A percentile compares a stretch with the other conserved stretches of the same genome.
These are phyloP conservation scores for Eucalyptus polybractea DNA, from an alignment of 345 rosid genomes.

Conservation along the genomic window DNA sequence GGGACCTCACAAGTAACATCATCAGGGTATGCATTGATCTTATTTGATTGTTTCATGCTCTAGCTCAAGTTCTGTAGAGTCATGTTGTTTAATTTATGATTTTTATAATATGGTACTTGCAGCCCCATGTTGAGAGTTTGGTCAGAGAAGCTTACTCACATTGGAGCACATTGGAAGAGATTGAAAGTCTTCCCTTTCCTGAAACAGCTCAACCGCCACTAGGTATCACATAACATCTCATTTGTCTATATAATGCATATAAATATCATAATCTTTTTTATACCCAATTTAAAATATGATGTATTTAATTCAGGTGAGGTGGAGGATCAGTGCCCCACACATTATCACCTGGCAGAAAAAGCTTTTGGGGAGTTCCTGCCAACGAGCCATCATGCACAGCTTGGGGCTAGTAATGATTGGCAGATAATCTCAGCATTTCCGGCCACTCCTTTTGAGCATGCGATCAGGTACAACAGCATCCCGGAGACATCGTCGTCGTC, in stretches of 20 bases:
- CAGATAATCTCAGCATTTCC: not conserved
- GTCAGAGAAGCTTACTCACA: conserved; percentile 44
- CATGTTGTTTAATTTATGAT: not conserved
- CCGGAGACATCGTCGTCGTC: conserved; percentile 21
- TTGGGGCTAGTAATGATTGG: conserved; percentile 3
- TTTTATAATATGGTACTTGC: not conserved
- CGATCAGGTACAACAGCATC: conserved; percentile 2
- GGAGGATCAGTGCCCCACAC: conserved; percentile 19
- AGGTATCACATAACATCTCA: conserved; percentile 12
- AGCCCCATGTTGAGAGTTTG: conserved; percentile 33
- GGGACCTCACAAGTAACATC: conserved; percentile 4
- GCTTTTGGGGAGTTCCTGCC: not conserved
- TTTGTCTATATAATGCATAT: not conserved
- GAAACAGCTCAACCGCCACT: conserved; percentile 36
- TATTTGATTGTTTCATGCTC: not conserved
- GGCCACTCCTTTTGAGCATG: not conserved
- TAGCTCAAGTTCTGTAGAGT: not conserved
- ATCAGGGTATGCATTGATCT: conserved; percentile 21
- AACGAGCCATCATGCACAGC: not conserved
- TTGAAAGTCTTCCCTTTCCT: conserved; percentile 12
- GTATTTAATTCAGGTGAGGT: conserved; percentile 10
- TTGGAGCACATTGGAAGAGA: conserved; percentile 38
- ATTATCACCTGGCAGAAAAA: not conserved
- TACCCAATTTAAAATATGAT: not conserved
- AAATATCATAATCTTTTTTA: not conserved